Percentiles rank a stretch among this genome's conserved stretches.
These are phyloP conservation scores for Rhodofomes roseus DNA, from an alignment of 1,284 basidiomycete genomes.

Conservation along the genomic window DNA sequence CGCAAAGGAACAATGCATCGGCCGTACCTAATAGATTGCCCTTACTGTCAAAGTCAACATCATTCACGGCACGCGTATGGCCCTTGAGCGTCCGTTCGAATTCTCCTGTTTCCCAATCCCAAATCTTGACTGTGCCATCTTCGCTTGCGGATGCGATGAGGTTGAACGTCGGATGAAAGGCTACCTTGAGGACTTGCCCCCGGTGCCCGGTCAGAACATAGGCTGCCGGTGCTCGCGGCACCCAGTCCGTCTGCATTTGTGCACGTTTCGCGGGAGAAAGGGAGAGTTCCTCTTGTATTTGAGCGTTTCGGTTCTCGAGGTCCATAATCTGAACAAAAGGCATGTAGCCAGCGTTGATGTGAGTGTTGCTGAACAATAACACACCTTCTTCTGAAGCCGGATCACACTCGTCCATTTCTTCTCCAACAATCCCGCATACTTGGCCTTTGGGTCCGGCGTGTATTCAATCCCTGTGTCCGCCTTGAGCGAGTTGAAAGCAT, in stretches of 20 bases:
- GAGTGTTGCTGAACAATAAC: constrained; percentile 11
- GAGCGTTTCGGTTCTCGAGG: constrained; percentile 61
- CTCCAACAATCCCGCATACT: constrained; percentile 66
- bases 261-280: constrained; percentile 23
- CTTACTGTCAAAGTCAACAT: constrained; percentile 71
- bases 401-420: constrained; percentile 86
- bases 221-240: constrained; percentile 61
- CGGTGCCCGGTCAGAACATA: constrained; percentile 68
- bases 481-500: constrained; percentile 62
- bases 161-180: constrained; percentile 74
- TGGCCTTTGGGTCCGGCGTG: constrained; percentile 47
- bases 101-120: constrained; percentile 85
- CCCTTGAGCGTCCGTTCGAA: constrained; percentile 76
- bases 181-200: constrained; percentile 55
- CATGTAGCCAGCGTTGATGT: background rate
- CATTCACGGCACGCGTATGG: constrained; percentile 72
- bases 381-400: constrained; percentile 75
- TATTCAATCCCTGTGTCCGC: constrained; percentile 39
- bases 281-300: constrained; percentile 49
- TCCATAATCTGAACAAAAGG: constrained; percentile 60
- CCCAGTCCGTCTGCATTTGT: constrained; percentile 54
- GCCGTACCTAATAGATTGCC: constrained; percentile 61
- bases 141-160: constrained; percentile 67
- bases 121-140: constrained; percentile 72
- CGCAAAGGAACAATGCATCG: background rate